These are phyloP conservation scores for Pythium myriotylum DNA, from an alignment of 352 stramenopile species.

Conservation along the genomic window DNA sequence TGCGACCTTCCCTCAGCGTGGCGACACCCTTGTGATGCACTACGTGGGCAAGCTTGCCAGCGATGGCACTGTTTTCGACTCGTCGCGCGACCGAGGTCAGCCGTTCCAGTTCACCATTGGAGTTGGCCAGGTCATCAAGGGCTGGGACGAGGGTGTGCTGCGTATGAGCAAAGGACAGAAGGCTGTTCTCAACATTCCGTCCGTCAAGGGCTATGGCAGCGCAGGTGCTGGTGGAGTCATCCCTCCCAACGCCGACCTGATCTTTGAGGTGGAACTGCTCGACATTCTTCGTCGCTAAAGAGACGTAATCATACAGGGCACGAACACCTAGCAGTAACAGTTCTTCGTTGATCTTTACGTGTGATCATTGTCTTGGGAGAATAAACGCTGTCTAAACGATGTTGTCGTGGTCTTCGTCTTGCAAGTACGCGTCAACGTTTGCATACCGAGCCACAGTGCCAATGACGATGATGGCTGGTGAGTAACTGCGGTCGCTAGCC, in stretches of 20 bases:
- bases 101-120: conserved; percentile 85
- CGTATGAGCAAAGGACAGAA: conserved; percentile 95
- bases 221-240: conserved; percentile 85
- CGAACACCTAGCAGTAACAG: no score
- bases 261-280: conserved; percentile 94
- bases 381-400: conserved; percentile 14
- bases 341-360: no score
- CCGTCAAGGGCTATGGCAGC: conserved; percentile 92
- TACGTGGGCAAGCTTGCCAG: conserved; percentile 77
- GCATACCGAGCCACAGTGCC: conserved; percentile 62
- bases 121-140: conserved; percentile 91
- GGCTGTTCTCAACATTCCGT: conserved; percentile 89
- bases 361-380: not conserved
- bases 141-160: conserved; percentile 95
- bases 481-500: conserved; percentile 58
- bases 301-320: not conserved
- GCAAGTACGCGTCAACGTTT: conserved; percentile 54
- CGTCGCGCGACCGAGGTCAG: conserved; percentile 65
- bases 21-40: conserved; percentile 84
- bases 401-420: conserved; percentile 40
- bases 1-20: conserved; percentile 58
- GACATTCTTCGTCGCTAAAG: conserved; percentile 52
- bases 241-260: conserved; percentile 91
- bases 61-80: conserved; percentile 77
- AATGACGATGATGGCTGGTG: conserved; percentile 72